These are phyloP conservation scores for Raffaelea deltoideospora DNA, from an alignment of 2,329 filamentous ascomycete species.

Conservation along the genomic window DNA sequence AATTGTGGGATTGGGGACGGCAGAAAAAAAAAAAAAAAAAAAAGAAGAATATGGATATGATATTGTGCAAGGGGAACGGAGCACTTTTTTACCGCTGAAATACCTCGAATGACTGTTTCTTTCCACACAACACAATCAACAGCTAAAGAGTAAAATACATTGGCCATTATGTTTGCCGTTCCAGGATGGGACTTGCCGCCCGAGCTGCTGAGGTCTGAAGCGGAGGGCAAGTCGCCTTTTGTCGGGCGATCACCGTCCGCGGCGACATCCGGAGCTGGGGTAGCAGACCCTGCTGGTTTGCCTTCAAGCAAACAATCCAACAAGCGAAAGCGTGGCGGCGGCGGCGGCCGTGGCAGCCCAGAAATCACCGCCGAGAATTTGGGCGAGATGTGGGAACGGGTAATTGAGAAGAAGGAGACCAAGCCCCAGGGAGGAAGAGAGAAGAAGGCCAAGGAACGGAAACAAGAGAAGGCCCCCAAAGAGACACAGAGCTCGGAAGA, in stretches of 20 bases:
- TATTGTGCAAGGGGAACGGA: no score
- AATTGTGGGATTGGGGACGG: no score
- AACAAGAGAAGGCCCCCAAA: slow-evolving; percentile 10
- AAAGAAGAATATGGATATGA: no score
- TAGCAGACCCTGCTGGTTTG: no score
- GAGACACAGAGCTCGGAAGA: slow-evolving; percentile 9
- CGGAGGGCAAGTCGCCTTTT: slow-evolving; percentile 17
- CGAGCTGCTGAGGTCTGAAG: slow-evolving; percentile 56
- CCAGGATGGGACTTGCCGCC: slow-evolving; percentile 79
- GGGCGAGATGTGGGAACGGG: slow-evolving; percentile 60
- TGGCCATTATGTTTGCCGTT: slow-evolving; percentile 74
- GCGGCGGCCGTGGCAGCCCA: no score
- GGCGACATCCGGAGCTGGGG: no score
- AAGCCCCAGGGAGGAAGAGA: slow-evolving; percentile 4
- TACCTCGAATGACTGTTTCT: no score
- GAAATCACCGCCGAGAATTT: slow-evolving; percentile 60
- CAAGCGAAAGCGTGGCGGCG: slow-evolving; percentile 40
- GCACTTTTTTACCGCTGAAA: no score
- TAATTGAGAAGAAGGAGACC: slow-evolving; percentile 52
- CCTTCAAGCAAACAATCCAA: slow-evolving; percentile 18
- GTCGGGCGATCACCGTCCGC: no score
- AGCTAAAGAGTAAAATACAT: background rate
- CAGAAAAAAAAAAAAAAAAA: no score
- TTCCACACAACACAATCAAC: background rate
- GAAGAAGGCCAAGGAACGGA: slow-evolving; percentile 11